Evolutionary conservation across 192 early-diverging fungal genomes (phyloP), one percentile per base, ranked within the genome.

Genomic region (Rhizoclosmatium sp.): DNA sequence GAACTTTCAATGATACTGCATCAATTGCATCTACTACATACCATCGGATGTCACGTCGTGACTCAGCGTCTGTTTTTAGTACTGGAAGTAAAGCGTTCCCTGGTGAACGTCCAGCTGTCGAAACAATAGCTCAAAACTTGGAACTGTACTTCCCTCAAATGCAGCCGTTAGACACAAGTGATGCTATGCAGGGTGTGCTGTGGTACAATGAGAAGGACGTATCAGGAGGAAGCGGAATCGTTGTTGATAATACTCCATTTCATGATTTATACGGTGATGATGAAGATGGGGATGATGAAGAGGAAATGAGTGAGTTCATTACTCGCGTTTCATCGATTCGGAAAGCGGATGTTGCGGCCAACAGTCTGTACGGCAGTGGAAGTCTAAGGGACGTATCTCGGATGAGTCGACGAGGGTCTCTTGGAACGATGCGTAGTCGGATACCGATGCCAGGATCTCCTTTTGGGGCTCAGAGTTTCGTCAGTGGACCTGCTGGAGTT

Each of bases 21-120:
- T 21, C 14, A 7, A 62, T 62, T 19, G 60, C 60, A 19, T 62
- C 60, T 21, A 19, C 60, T 21, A 54, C 60, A 7, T 40, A 62
- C 60, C 23, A 56, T 7, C 54, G 69, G 5, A 21, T 21, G 39
- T 14, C 21, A 19, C 69, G n/a, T 14, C 12, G 66, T 19, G 44
- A 23, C 16, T 56, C 70, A 14, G 56, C 23, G 0, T 71, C 70
- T 0, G 5, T 75, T 62, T 49, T 75, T n/a, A 75, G 72, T 45
- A 93, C 70, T 10, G 19, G 21, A 4, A 59, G 59, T 46, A 44
- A 10, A 21, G 90, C 92, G 41, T 96, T 98, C 81, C 95, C 98
- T 80, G 97, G 95, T 44, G 96, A 98, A 81, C 92, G 98, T 3
- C 98, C 98, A 14, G 95, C 96, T 0, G 92, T 92, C 2, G 96